Evolutionary conservation across 73 alveolate species (phyloP).

Genomic region (Paramecium octaurelia): DNA sequence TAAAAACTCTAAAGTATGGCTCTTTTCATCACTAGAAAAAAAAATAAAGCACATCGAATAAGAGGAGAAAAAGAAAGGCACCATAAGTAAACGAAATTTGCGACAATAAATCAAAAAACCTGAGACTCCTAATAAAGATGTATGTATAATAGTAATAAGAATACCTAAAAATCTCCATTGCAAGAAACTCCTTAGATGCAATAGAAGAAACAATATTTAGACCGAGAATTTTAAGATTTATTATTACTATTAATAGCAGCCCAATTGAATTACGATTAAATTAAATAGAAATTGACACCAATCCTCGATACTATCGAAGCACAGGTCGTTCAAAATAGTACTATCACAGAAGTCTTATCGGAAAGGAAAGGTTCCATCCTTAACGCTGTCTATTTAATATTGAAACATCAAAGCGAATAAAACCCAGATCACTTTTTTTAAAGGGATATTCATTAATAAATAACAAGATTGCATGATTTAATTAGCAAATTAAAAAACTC

Average conservation of each 20-base stretch:
- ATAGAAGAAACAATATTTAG: neutral
- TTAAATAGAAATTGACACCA: conserved; percentile 14
- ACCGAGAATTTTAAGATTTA: conserved; percentile 42
- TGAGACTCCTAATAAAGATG: neutral
- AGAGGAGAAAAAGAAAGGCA: neutral
- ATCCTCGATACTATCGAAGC: neutral
- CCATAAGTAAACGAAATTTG: neutral
- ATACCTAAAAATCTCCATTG: neutral
- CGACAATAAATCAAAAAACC: neutral
- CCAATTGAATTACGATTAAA: neutral
- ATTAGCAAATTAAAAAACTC: neutral
- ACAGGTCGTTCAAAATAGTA: neutral
- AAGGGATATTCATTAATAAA: neutral
- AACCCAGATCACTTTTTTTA: conserved; percentile 50
- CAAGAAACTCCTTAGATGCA: neutral
- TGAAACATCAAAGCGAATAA: conserved; percentile 18
- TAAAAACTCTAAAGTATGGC: neutral
- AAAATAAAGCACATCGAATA: neutral
- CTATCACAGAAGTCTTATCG: conserved; percentile 1
- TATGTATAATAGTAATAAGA: neutral
- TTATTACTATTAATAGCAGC: neutral
- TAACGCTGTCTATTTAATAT: conserved; percentile 31
- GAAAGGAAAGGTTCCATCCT: conserved; percentile 32
- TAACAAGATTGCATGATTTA: neutral
- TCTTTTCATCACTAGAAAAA: neutral